These are phyloP conservation scores for Mikania micrantha DNA, from an alignment of 129 eudicot genomes.

Conservation along the genomic window DNA sequence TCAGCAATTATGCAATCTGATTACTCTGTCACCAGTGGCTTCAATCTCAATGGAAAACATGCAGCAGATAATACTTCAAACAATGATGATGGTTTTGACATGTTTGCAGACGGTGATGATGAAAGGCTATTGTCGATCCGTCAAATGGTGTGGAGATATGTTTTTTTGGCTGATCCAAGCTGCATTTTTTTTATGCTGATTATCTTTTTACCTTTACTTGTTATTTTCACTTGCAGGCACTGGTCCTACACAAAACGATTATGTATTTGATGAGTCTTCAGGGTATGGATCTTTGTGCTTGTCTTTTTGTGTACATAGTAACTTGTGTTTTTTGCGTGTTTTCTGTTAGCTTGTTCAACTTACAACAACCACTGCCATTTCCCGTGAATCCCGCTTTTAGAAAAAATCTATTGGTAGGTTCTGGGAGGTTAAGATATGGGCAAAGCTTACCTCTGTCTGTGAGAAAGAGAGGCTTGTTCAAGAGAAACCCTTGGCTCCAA, in stretches of 20 bases:
- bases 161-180: background rate
- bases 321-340: constrained; percentile 7
- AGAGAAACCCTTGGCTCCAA: too few species aligned
- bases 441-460: too few species aligned
- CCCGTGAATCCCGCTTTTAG: too few species aligned
- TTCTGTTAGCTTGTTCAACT: background rate
- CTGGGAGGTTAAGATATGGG: too few species aligned
- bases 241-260: constrained; percentile 57
- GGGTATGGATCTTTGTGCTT: constrained; percentile 45
- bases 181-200: background rate
- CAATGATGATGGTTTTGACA: constrained; percentile 55
- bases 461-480: too few species aligned
- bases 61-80: constrained; percentile 16
- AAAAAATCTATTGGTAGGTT: too few species aligned
- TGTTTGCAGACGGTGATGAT: constrained; percentile 80
- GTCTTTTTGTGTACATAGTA: background rate
- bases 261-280: constrained; percentile 70
- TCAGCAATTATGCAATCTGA: constrained; percentile 25
- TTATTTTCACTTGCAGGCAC: constrained; percentile 33
- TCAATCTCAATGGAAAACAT: constrained; percentile 16
- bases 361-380: too few species aligned
- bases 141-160: constrained; percentile 21
- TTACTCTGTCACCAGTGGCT: constrained; percentile 8
- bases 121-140: constrained; percentile 32
- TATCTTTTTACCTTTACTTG: background rate